These are phyloP conservation scores for Pseudonitzschia delicatissima DNA, from an alignment of 108 stramenopile genomes.

Conservation along the genomic window DNA sequence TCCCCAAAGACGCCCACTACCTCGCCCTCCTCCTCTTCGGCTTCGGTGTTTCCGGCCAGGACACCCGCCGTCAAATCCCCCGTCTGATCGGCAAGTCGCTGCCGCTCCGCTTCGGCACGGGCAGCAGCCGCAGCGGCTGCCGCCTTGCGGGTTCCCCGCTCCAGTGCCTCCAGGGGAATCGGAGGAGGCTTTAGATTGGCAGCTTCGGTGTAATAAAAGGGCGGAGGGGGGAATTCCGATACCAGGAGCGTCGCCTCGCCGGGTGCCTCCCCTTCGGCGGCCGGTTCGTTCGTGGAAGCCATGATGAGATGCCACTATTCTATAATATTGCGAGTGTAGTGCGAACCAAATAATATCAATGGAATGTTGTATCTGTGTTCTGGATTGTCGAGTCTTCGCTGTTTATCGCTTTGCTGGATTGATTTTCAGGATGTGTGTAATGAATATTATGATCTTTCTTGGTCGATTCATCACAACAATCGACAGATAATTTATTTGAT, in stretches of 20 bases:
- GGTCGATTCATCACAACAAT: too few species aligned
- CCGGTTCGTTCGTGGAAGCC: constrained; percentile 4
- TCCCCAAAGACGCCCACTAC: constrained; percentile 84
- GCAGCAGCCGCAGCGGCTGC: constrained; percentile 41
- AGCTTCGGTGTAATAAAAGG: constrained; percentile 66
- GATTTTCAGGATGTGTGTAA: too few species aligned
- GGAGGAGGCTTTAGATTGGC: constrained; percentile 46
- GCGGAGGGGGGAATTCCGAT: constrained; percentile 84
- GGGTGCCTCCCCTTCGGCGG: constrained; percentile 31
- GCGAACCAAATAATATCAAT: too few species aligned
- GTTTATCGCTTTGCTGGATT: too few species aligned
- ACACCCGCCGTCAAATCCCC: constrained; percentile 47
- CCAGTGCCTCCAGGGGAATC: constrained; percentile 69
- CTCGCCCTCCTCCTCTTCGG: constrained; percentile 60
- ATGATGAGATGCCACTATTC: too few species aligned
- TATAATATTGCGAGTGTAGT: too few species aligned
- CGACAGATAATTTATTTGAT: too few species aligned
- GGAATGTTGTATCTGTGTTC: too few species aligned
- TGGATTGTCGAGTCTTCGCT: too few species aligned
- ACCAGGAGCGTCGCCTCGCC: constrained; percentile 63
- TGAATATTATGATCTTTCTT: too few species aligned
- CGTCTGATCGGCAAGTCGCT: constrained; percentile 39
- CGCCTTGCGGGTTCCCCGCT: constrained; percentile 67
- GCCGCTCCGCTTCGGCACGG: constrained; percentile 47
- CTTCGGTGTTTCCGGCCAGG: background rate